These are phyloP conservation scores for Ustanciosporium gigantosporum DNA, from an alignment of 1,284 basidiomycete genomes.

Conservation along the genomic window DNA sequence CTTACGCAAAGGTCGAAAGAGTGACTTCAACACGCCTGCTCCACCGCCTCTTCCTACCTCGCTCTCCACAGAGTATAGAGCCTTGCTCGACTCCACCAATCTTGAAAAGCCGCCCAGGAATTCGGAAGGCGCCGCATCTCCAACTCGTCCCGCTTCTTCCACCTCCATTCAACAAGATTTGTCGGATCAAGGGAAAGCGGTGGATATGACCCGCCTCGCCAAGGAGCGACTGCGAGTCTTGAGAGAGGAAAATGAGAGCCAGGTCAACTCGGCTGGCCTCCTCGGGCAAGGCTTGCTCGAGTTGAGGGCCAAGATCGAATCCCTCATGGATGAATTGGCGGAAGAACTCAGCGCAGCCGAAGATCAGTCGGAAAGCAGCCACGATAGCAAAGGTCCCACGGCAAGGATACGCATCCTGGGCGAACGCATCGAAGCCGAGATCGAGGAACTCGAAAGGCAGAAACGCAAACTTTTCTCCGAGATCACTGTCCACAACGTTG, in stretches of 20 bases:
- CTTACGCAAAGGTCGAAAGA: constrained; percentile 37
- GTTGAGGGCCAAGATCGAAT: constrained; percentile 47
- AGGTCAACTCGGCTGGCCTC: constrained; percentile 51
- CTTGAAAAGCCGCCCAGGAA: constrained; percentile 11
- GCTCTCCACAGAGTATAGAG: constrained; percentile 12
- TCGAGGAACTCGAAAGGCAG: constrained; percentile 40
- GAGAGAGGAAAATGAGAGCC: constrained; percentile 39
- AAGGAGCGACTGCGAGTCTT: constrained; percentile 35
- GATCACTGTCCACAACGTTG: constrained; percentile 26
- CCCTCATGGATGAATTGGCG: constrained; percentile 48
- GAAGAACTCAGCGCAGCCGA: constrained; percentile 39
- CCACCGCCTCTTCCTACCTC: constrained; percentile 30
- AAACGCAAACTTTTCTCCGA: constrained; percentile 37
- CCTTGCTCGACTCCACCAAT: constrained; percentile 23
- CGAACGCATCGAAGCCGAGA: constrained; percentile 43
- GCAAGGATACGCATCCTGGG: constrained; percentile 25
- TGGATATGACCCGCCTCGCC: constrained; percentile 25
- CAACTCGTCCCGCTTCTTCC: neutral
- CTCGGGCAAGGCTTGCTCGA: constrained; percentile 52
- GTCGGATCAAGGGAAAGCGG: constrained; percentile 15
- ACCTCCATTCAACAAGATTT: constrained; percentile 4
- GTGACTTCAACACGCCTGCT: constrained; percentile 39
- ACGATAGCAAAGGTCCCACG: constrained; percentile 6
- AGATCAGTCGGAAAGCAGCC: constrained; percentile 17
- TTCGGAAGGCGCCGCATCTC: constrained; percentile 2